A percentile compares a stretch with the other conserved stretches of the same genome.
These are phyloP conservation scores for Rhynchosporium agropyri DNA, from an alignment of 2,329 filamentous ascomycete genomes.

Conservation along the genomic window DNA sequence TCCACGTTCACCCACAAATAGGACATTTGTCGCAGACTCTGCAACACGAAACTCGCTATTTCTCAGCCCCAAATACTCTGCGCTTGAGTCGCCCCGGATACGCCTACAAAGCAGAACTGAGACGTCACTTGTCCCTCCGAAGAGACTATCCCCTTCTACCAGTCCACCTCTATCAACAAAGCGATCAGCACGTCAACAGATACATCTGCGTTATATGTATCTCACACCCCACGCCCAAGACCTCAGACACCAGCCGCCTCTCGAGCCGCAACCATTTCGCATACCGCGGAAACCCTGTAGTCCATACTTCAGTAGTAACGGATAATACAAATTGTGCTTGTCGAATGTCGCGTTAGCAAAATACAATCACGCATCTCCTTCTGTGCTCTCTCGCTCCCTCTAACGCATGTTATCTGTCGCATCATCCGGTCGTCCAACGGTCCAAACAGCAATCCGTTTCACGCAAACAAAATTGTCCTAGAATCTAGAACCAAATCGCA, in stretches of 20 bases:
- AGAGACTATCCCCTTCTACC: slow-evolving; percentile 33
- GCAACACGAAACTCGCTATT: slow-evolving; percentile 4
- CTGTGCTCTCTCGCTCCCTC: slow-evolving; percentile 45
- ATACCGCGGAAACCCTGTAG: slow-evolving; percentile 93
- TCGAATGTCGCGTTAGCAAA: slow-evolving; percentile 45
- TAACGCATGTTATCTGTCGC: slow-evolving; percentile 47
- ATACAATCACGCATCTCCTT: slow-evolving; percentile 60
- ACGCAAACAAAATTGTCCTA: slow-evolving; percentile 27
- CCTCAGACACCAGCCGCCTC: slow-evolving; percentile 91
- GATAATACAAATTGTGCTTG: slow-evolving; percentile 60
- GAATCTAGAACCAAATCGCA: slow-evolving; percentile 47
- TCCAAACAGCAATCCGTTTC: slow-evolving; percentile 29
- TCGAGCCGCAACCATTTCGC: slow-evolving; percentile 97
- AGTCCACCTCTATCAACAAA: slow-evolving; percentile 36
- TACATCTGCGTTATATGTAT: slow-evolving; percentile 46
- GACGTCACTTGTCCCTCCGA: slow-evolving; percentile 12
- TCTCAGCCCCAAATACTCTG: neutral
- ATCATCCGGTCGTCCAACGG: slow-evolving; percentile 37
- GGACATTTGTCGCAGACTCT: slow-evolving; percentile 13
- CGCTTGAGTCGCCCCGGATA: slow-evolving; percentile 16
- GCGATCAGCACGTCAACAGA: slow-evolving; percentile 40
- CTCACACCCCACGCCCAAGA: slow-evolving; percentile 68
- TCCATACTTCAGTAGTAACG: slow-evolving; percentile 86
- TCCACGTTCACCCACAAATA: neutral
- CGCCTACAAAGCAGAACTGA: slow-evolving; percentile 10